Evolutionary conservation across 352 stramenopile species (phyloP).

Genomic region (Phytophthora rubi): DNA sequence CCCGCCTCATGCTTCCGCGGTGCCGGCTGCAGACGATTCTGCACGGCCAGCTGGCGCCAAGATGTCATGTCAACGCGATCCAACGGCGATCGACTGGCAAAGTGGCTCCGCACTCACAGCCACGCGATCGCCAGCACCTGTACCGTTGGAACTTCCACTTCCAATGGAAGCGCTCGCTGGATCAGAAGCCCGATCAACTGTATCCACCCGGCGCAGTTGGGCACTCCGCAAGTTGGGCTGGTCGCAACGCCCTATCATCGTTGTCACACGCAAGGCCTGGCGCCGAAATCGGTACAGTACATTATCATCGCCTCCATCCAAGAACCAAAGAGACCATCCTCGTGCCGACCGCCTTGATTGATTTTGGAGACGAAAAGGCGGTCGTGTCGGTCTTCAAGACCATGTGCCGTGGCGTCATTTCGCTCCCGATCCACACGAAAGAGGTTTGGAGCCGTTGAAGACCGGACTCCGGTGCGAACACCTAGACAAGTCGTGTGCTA

Average conservation of each 20-base stretch:
- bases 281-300: slow-evolving; percentile 12
- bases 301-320: not conserved
- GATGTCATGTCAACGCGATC: slow-evolving; percentile 9
- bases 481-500: not conserved
- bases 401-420: slow-evolving; percentile 1
- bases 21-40: slow-evolving; percentile 16
- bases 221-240: not conserved
- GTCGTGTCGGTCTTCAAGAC: not conserved
- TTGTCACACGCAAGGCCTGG: slow-evolving; percentile 17
- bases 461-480: not conserved
- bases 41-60: slow-evolving; percentile 19
- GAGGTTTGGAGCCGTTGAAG: not conserved
- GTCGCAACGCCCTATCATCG: not conserved
- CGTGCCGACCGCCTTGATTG: not conserved
- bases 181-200: slow-evolving; percentile 34
- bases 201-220: slow-evolving; percentile 18
- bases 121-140: slow-evolving; percentile 25
- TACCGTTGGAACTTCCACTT: not conserved
- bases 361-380: slow-evolving; percentile 1
- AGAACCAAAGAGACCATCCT: slow-evolving; percentile 12
- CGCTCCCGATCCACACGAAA: slow-evolving; percentile 1
- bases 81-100: slow-evolving; percentile 17
- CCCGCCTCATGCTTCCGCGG: slow-evolving; percentile 31
- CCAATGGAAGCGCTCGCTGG: not conserved
- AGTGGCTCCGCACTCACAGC: slow-evolving; percentile 19